Percentiles rank a stretch among this genome's conserved stretches.
Conservation (phyloP, 768 basidiomycete species). For the Amanita inopinata region DNA sequence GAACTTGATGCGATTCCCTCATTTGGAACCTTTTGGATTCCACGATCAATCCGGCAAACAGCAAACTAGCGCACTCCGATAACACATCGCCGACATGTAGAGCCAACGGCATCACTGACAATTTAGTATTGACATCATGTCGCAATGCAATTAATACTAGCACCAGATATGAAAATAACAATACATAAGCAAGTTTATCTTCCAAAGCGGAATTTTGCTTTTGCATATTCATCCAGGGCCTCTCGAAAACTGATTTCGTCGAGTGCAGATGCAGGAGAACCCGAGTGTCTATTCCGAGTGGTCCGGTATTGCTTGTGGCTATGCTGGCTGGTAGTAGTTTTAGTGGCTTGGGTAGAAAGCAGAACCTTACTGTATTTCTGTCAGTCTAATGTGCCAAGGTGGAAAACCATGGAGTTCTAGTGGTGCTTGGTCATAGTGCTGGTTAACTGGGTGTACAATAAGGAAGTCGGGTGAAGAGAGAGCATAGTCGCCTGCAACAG, state of each 20-base stretch:
- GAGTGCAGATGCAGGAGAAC: slow-evolving; percentile 18
- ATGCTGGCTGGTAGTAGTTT: background rate
- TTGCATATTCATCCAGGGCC: slow-evolving; percentile 65
- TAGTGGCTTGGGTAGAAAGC: slow-evolving; percentile 7
- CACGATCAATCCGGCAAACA: too few relatives aligned
- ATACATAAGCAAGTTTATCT: slow-evolving; percentile 30
- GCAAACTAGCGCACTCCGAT: too few relatives aligned
- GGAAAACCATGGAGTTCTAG: slow-evolving; percentile 70
- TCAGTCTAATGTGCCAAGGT: slow-evolving; percentile 78
- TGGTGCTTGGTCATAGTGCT: slow-evolving; percentile 29
- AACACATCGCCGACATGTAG: too few relatives aligned
- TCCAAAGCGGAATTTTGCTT: slow-evolving; percentile 72
- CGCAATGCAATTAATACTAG: too few relatives aligned
- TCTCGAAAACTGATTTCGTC: slow-evolving; percentile 52
- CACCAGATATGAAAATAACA: background rate
- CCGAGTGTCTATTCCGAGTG: too few relatives aligned
- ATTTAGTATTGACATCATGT: too few relatives aligned
- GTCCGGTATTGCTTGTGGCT: background rate
- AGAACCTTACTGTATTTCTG: slow-evolving; percentile 62
- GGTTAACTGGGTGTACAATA: slow-evolving; percentile 55
- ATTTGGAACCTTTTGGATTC: too few relatives aligned
- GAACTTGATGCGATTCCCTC: too few relatives aligned
- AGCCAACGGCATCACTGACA: too few relatives aligned
- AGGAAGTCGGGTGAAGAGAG: slow-evolving; percentile 68
- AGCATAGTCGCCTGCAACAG: slow-evolving; percentile 34